These are phyloP conservation scores for Alternaria brassicae DNA, from an alignment of 2,329 filamentous ascomycete genomes.

Conservation along the genomic window DNA sequence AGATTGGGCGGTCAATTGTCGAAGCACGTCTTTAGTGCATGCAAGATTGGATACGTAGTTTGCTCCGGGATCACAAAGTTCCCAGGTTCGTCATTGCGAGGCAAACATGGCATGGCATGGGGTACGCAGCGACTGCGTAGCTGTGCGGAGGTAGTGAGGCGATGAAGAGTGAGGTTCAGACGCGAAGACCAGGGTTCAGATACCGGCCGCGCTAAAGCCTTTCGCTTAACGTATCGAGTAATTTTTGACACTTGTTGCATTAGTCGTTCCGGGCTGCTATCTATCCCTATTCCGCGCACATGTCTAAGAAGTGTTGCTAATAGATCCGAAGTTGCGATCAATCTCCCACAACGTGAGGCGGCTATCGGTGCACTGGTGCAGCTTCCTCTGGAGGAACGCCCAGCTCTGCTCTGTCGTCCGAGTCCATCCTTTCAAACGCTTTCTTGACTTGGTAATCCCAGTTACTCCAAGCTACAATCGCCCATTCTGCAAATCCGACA, in stretches of 20 bases:
- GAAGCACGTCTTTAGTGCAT: neutral
- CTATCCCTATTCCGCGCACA: constrained; percentile 28
- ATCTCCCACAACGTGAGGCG: neutral
- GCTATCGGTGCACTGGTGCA: constrained; percentile 25
- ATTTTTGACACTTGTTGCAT: constrained; percentile 34
- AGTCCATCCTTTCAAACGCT: constrained; percentile 74
- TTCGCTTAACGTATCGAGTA: constrained; percentile 31
- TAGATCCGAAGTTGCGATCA: constrained; percentile 6
- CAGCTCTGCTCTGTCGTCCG: constrained; percentile 52
- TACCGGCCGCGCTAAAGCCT: constrained; percentile 22
- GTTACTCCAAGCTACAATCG: constrained; percentile 76
- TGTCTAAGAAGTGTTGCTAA: constrained; percentile 33
- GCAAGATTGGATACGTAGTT: constrained; percentile 2
- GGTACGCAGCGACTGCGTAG: constrained; percentile 19
- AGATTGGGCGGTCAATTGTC: constrained; percentile 13
- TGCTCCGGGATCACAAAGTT: neutral
- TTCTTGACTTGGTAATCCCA: constrained; percentile 77
- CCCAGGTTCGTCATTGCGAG: constrained; percentile 14
- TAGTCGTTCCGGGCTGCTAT: constrained; percentile 25
- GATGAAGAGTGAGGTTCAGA: constrained; percentile 29
- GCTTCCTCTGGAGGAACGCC: constrained; percentile 37
- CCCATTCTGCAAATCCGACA: constrained; percentile 80
- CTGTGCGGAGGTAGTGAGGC: constrained; percentile 24
- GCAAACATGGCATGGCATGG: constrained; percentile 17
- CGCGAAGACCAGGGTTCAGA: constrained; percentile 27